Evolutionary conservation across 805 yeast species (phyloP).

Genomic region (Suhomyces xylopsoci): DNA sequence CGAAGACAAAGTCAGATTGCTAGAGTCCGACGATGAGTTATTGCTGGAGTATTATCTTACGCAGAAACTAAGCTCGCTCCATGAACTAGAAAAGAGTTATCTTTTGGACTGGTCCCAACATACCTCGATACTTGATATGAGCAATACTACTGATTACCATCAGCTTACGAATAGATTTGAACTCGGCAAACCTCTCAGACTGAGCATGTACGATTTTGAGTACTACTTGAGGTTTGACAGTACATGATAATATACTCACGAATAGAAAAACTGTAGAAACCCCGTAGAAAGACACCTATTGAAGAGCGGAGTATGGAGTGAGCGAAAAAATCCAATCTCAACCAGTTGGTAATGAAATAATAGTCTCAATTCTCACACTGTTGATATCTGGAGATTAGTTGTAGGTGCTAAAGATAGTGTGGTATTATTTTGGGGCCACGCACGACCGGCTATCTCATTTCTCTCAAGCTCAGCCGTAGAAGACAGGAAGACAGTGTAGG

Average conservation of each 20-base stretch:
- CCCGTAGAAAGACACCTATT: not conserved
- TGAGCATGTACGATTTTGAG: conserved; percentile 9
- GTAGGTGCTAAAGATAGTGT: not conserved
- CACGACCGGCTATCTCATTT: not conserved
- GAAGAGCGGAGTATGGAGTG: too few relatives aligned
- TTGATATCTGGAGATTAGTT: too few relatives aligned
- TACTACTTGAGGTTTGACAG: conserved; percentile 2
- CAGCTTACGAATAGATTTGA: conserved; percentile 4
- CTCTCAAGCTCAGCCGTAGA: not conserved
- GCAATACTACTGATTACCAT: conserved; percentile 5
- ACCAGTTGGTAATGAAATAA: too few relatives aligned
- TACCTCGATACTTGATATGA: conserved; percentile 1
- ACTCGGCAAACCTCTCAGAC: conserved; percentile 6
- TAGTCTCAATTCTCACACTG: too few relatives aligned
- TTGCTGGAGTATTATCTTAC: conserved; percentile 9
- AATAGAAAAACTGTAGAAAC: not conserved
- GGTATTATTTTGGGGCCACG: not conserved
- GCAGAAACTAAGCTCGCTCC: conserved; percentile 7
- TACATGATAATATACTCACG: not conserved
- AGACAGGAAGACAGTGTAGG: not conserved
- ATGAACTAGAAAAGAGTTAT: conserved; percentile 8
- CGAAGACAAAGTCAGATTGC: conserved; percentile 4
- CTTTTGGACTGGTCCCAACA: conserved; percentile 2
- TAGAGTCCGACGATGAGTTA: conserved; percentile 6
- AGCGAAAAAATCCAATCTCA: too few relatives aligned